Percentiles rank a stretch among this genome's conserved stretches.
These are phyloP conservation scores for Phytophthora europaea DNA, from an alignment of 352 stramenopile genomes.

Conservation along the genomic window DNA sequence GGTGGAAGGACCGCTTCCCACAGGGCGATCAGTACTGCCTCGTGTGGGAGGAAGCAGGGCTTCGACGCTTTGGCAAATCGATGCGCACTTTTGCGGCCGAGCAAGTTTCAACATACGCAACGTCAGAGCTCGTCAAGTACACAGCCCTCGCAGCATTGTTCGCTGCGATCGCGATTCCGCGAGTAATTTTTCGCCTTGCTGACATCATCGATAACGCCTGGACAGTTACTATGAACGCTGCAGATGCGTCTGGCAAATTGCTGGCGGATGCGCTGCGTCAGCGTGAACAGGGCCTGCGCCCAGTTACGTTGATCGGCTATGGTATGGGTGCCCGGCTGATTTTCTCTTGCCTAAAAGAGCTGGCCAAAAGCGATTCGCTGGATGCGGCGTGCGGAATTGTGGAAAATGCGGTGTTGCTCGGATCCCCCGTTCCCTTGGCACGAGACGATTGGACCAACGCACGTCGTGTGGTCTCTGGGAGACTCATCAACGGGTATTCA, in stretches of 20 bases:
- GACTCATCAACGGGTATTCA: constrained; percentile 93
- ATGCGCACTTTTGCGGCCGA: constrained; percentile 84
- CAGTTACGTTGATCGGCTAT: constrained; percentile 92
- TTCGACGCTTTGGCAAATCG: constrained; percentile 81
- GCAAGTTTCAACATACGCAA: constrained; percentile 75
- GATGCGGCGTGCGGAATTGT: constrained; percentile 82
- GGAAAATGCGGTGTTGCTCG: constrained; percentile 91
- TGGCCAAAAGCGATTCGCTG: constrained; percentile 67
- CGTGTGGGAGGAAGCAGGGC: constrained; percentile 76
- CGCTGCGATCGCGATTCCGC: constrained; percentile 75
- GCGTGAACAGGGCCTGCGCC: constrained; percentile 80
- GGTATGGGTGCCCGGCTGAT: constrained; percentile 92
- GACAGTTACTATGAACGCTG: constrained; percentile 83
- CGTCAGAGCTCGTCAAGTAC: constrained; percentile 78
- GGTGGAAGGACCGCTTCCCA: constrained; percentile 86
- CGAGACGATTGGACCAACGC: constrained; percentile 77
- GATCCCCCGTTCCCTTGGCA: constrained; percentile 72
- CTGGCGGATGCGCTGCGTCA: constrained; percentile 74
- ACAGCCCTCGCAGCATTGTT: constrained; percentile 83
- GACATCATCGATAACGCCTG: constrained; percentile 91
- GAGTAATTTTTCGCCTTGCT: constrained; percentile 70
- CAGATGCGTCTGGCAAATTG: constrained; percentile 78
- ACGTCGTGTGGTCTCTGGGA: constrained; percentile 78
- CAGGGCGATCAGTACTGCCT: constrained; percentile 89
- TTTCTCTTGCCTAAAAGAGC: constrained; percentile 90